These are phyloP conservation scores for Tolypocladium guangdongense DNA, from an alignment of 2,329 filamentous ascomycete genomes.

Conservation along the genomic window DNA sequence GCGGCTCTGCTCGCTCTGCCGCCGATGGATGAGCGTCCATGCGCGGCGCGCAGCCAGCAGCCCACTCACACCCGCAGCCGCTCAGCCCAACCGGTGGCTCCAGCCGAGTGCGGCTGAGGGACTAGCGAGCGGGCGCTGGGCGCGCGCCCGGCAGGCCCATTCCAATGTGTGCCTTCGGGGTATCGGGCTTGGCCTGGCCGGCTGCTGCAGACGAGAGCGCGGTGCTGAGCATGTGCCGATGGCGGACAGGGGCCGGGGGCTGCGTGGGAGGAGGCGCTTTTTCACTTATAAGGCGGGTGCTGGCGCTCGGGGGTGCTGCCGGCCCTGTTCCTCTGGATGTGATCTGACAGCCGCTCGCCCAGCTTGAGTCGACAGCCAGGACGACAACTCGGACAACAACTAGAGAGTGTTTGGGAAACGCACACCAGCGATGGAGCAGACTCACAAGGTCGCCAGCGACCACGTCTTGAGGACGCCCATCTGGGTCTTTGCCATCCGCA, in stretches of 20 bases:
- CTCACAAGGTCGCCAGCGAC: conserved; percentile 4
- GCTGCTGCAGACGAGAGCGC: background rate
- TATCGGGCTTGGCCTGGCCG: background rate
- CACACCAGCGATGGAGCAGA: conserved; percentile 8
- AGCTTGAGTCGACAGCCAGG: background rate
- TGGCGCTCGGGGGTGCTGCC: no score
- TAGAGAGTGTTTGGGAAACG: background rate
- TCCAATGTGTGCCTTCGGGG: no score
- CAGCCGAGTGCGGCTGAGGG: background rate
- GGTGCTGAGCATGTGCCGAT: background rate
- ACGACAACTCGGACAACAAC: background rate
- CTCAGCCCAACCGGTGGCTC: background rate
- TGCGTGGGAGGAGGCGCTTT: background rate
- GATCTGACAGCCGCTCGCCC: background rate
- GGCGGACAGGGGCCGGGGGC: background rate
- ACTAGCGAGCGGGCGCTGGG: background rate
- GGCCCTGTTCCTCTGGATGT: no score
- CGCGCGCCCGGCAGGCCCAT: background rate
- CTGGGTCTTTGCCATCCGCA: conserved; percentile 31
- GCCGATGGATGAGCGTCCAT: background rate
- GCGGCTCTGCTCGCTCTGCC: background rate
- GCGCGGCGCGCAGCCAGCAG: background rate
- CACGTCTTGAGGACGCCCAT: conserved; percentile 28
- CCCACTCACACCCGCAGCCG: background rate
- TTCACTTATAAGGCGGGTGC: background rate